These are phyloP conservation scores for Reticulascus tulasneorum DNA, from an alignment of 2,329 filamentous ascomycete species.

Conservation along the genomic window DNA sequence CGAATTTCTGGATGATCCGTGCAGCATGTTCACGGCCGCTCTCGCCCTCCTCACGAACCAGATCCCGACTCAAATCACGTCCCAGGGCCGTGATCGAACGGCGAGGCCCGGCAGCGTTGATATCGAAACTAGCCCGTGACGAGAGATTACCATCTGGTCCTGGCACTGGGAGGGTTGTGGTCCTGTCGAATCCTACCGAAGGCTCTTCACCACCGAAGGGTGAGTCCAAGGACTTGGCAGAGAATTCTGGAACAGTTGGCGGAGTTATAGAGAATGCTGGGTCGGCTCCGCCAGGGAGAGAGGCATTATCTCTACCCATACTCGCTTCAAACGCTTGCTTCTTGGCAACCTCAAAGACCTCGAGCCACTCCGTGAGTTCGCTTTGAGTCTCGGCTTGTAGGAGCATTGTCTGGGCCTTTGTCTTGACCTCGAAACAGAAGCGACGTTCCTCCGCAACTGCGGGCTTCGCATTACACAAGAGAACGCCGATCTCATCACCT, in stretches of 20 bases:
- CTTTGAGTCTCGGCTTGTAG: conserved; percentile 89
- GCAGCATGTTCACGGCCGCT: conserved; percentile 76
- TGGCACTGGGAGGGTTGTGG: conserved; percentile 62
- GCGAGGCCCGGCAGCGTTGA: conserved; percentile 44
- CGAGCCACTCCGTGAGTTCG: conserved; percentile 92
- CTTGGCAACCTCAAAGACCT: conserved; percentile 90
- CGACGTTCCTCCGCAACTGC: conserved; percentile 88
- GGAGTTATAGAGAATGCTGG: conserved; percentile 91
- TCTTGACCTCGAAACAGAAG: conserved; percentile 98
- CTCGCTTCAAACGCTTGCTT: conserved; percentile 80
- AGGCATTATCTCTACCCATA: conserved; percentile 46
- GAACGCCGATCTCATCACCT: conserved; percentile 90
- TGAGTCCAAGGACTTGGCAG: conserved; percentile 70
- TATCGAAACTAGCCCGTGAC: conserved; percentile 69
- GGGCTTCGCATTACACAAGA: conserved; percentile 89
- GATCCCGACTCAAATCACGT: conserved; percentile 42
- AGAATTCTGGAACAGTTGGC: conserved; percentile 84
- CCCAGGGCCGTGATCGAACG: conserved; percentile 54
- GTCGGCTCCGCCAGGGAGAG: conserved; percentile 49
- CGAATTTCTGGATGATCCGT: conserved; percentile 88
- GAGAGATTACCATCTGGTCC: conserved; percentile 51
- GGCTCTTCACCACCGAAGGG: conserved; percentile 51
- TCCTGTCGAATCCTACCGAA: conserved; percentile 47
- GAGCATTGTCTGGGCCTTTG: conserved; percentile 84
- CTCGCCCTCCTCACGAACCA: conserved; percentile 63